Base-by-base conservation (phyloP, 1,139 yeast species). In the Debaryomyces coudertii region DNA sequence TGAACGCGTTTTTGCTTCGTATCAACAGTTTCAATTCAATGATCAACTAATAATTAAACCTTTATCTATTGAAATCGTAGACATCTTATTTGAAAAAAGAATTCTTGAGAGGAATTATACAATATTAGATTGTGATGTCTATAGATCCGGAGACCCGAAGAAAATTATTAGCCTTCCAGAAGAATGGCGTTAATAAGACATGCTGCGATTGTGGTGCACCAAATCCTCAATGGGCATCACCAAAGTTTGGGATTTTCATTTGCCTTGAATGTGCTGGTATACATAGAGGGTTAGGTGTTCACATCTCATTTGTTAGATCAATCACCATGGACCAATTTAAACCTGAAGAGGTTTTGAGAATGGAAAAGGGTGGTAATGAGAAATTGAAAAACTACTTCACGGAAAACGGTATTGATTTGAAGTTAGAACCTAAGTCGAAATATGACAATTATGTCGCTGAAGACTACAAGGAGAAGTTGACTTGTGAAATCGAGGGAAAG, bases 221-320 rank as follows among this genome's bases (percentile, higher is more conserved):
- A 51, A 92, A 92, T 64, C 99, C 99, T 7, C 97, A 95, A 61
- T 93, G 99, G 99, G 97, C 99, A 4, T 89, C 97, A 8, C 97
- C 98, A 40, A 93, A 95, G 63, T 92, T 90, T 68, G 99, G 99
- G 46, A 86, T 92, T 51, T 90, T 90, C 66, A 90, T 93, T 62
- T 95, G 99, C 70, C 80, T 93, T 50, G 99, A 93, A 68, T 93
- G 99, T 76, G 97, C 98, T 34, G 97, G 99, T 44, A 77, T 89
- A 50, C 99, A 93, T 66, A 82, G 99, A 65, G 96, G 97, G 27
- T 75, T 93, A 46, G 99, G 99, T 33, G 99, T 93, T 41, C 99
- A 95, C 67, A 84, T 93, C 50, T 90, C 98, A 38, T 95, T 95
- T 71, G 99, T 93, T 43, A 80, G 99, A 62, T 88, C 96, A 25